Evolutionary conservation across 352 stramenopile species (phyloP).

Genomic region (Phytopythium sindhum): DNA sequence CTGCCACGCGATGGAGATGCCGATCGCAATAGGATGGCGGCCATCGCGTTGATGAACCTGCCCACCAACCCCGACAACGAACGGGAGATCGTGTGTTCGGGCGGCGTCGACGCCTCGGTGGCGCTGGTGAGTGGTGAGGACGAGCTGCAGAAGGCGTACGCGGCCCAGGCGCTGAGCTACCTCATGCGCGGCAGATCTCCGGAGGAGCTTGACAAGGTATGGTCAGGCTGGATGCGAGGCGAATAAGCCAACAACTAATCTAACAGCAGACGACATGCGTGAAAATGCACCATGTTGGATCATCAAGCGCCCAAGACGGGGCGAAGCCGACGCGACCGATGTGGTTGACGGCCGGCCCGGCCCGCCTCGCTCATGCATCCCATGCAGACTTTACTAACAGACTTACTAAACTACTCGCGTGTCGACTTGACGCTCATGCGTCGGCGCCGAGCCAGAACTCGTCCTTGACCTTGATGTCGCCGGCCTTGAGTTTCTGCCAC

Average conservation of each 20-base stretch:
- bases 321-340: background rate
- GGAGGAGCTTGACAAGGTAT: background rate
- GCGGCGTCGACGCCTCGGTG: background rate
- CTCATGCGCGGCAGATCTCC: background rate
- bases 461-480: constrained; percentile 59
- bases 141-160: background rate
- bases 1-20: constrained; percentile 12
- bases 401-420: constrained; percentile 4
- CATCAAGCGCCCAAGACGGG: background rate
- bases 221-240: background rate
- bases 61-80: background rate
- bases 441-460: constrained; percentile 48
- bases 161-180: background rate
- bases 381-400: constrained; percentile 1
- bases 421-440: background rate
- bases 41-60: no score
- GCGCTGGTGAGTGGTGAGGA: background rate
- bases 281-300: background rate
- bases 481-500: constrained; percentile 67
- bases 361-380: background rate
- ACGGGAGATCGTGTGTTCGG: background rate
- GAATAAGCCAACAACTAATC: background rate
- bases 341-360: background rate
- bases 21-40: constrained; percentile 6
- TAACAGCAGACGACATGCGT: background rate